Evolutionary conservation across 306 rosid genomes (phyloP), one percentile per base, ranked within the genome.

Genomic region (Datisca glomerata): DNA sequence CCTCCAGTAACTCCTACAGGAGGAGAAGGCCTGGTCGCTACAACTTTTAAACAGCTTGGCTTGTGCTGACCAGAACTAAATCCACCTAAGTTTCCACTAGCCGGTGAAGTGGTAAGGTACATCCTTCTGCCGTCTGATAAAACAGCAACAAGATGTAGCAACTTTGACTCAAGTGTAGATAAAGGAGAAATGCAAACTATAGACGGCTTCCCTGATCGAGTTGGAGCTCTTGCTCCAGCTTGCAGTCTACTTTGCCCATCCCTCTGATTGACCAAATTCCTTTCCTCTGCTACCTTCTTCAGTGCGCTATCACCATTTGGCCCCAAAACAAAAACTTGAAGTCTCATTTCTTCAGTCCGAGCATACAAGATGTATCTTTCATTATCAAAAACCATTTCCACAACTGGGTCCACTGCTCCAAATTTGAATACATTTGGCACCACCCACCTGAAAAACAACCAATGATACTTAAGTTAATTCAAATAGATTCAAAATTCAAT

Each of bases 251-350:
- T 68, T 35, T 71, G 79, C 55, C 59, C 67, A 57, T 87, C 94
- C 74, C 65, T 69, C 53, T 69, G 85, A 63, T 59, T 80, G 57
- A 84, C 60, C 64, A 89, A 71, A 71, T 89, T 89, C 69, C 46
- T 84, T 75, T 89, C 98, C 75, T 89, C 98, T 18, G 91, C 91
- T 37, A 89, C 93, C 65, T 89, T 89, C 81, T 79, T 89, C 52
- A 89, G 61, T 21, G 85, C 64, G 7, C 95, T 93, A 35, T 84
- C 93, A 60, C 89, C 94, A 83, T 61, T 66, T 51, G 81, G 57
- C 49, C 83, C 93, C 33, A 80, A 60, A 60, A 68, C 59, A 75
- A 69, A 89, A 56, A 69, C 95, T 74, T 89, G 98, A 55, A 84
- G 81, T 62, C 84, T 89, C 95, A 84, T 89, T 53, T 84, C 95